phyloP scores from a whole-genome alignment of 306 rosid species.

The Trichosanthes cucumerina region DNA sequence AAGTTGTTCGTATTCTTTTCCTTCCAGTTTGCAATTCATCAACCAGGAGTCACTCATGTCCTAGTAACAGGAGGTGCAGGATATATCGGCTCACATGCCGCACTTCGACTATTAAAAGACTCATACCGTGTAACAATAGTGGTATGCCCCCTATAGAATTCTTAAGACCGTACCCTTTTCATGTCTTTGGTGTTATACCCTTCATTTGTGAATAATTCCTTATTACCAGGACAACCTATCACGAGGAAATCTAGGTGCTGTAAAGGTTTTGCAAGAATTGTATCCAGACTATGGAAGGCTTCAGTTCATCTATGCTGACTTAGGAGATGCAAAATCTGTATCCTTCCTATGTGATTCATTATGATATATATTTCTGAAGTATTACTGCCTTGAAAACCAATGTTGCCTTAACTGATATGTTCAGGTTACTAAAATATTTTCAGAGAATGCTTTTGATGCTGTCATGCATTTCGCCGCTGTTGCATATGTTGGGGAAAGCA shows the following conservation, averaged over 20 bases:
- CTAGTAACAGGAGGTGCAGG: constrained; percentile 98
- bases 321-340: constrained; percentile 80
- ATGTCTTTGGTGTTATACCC: not conserved
- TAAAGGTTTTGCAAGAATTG: constrained; percentile 67
- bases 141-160: constrained; percentile 35
- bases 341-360: constrained; percentile 22
- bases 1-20: constrained; percentile 8
- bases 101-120: constrained; percentile 68
- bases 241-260: constrained; percentile 86
- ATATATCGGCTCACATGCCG: constrained; percentile 86
- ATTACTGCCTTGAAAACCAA: not conserved
- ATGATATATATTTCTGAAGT: constrained; percentile 9
- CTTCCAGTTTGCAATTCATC: constrained; percentile 59
- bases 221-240: constrained; percentile 75
- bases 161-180: not conserved
- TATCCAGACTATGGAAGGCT: constrained; percentile 91
- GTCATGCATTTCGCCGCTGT: constrained; percentile 99
- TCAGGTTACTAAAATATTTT: constrained; percentile 81
- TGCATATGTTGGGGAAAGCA: constrained; percentile 99
- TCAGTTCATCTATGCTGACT: constrained; percentile 86
- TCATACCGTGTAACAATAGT: constrained; percentile 85
- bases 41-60: constrained; percentile 78
- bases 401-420: constrained; percentile 48
- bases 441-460: constrained; percentile 90
- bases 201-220: constrained; percentile 1